Evolutionary conservation across 2,329 filamentous ascomycete genomes (phyloP).

Genomic region (Sclerotinia sclerotiorum): DNA sequence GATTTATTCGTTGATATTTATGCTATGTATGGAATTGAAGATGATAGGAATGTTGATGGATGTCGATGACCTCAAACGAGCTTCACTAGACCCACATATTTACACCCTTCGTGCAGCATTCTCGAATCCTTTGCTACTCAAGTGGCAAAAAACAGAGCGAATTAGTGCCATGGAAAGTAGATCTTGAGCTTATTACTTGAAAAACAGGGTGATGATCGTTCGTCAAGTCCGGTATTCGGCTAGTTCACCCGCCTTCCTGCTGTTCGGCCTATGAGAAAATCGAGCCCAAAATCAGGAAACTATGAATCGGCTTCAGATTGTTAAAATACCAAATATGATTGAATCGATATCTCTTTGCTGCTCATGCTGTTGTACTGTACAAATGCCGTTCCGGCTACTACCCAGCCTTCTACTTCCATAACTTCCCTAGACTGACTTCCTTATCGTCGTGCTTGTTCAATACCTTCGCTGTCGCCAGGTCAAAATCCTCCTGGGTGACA

Average conservation of each 20-base stretch:
- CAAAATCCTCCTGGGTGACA: conserved; percentile 98
- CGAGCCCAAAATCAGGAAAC: background rate
- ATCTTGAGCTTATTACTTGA: conserved; percentile 3
- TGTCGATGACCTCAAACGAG: background rate
- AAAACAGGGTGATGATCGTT: conserved; percentile 14
- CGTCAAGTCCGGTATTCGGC: background rate
- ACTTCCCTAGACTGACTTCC: conserved; percentile 84
- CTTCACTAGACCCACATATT: background rate
- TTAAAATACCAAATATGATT: conserved; percentile 17
- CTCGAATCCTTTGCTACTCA: background rate
- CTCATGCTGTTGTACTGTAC: conserved; percentile 40
- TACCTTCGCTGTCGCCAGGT: conserved; percentile 97
- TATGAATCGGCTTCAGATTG: background rate
- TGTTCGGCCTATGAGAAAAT: conserved; percentile 1
- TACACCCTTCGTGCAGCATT: conserved; percentile 10
- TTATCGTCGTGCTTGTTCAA: conserved; percentile 99
- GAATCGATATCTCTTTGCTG: conserved; percentile 22
- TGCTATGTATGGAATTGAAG: no score
- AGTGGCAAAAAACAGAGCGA: conserved; percentile 3
- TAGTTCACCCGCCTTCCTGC: conserved; percentile 7
- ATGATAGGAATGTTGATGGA: background rate
- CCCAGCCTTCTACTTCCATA: conserved; percentile 65
- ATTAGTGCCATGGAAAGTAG: background rate
- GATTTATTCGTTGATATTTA: background rate
- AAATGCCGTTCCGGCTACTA: conserved; percentile 27